Conservation (phyloP, 2,329 filamentous ascomycete species). For the Blastomyces silverae region DNA sequence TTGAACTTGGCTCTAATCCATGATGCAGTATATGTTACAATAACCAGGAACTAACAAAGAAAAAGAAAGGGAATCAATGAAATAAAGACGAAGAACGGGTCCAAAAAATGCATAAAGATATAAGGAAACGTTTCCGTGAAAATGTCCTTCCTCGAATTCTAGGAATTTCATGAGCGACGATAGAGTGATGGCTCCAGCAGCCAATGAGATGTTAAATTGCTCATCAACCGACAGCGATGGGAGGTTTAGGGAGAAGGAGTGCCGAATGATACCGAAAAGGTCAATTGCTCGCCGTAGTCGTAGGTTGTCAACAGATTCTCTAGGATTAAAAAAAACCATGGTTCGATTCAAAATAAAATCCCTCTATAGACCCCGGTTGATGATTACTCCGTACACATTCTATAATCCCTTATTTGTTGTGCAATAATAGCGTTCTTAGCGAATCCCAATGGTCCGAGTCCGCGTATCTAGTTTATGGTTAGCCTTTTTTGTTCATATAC, state of each 20-base stretch:
- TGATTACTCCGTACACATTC: neutral
- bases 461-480: conserved; percentile 49
- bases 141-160: neutral
- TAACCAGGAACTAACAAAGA: neutral
- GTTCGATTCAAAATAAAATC: neutral
- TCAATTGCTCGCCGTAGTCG: neutral
- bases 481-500: conserved; percentile 1
- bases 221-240: neutral
- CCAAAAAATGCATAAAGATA: neutral
- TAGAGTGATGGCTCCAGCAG: neutral
- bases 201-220: neutral
- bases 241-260: neutral
- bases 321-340: neutral
- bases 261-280: neutral
- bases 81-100: neutral
- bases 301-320: neutral
- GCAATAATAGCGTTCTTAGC: conserved; percentile 73
- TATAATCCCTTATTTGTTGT: conserved; percentile 56
- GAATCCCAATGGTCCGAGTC: conserved; percentile 88
- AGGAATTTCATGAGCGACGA: neutral
- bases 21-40: conserved; percentile 9
- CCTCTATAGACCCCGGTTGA: neutral
- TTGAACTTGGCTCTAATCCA: neutral
- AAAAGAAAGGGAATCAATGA: neutral
- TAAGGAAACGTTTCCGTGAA: neutral